Conservation (phyloP, 108 stramenopile genomes). For the Cyclotella kingstonii region DNA sequence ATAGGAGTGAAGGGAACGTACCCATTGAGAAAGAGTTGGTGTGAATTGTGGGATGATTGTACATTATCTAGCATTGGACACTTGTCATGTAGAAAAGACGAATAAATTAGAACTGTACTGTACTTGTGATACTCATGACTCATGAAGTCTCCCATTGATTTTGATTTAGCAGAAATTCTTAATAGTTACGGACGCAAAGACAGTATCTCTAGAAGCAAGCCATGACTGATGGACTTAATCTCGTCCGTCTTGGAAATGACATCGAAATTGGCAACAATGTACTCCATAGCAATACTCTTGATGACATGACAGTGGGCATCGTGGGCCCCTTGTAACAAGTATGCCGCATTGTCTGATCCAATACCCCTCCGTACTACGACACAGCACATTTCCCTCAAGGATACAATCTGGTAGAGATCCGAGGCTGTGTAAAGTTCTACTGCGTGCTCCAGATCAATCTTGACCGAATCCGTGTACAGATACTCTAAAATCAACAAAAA, state of each 20-base stretch:
- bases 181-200: constrained; percentile 55
- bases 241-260: constrained; percentile 91
- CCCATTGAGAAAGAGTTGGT: too few species aligned
- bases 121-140: too few species aligned
- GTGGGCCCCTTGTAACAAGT: constrained; percentile 85
- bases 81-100: too few species aligned
- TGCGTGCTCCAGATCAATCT: constrained; percentile 82
- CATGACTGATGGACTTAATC: constrained; percentile 90
- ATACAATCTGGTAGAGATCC: constrained; percentile 90
- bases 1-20: too few species aligned
- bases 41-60: too few species aligned
- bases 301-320: constrained; percentile 88
- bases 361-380: constrained; percentile 85
- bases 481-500: constrained; percentile 93
- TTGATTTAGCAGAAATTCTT: too few species aligned
- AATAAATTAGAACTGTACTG: too few species aligned
- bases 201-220: constrained; percentile 88
- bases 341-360: constrained; percentile 78
- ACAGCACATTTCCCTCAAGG: constrained; percentile 91
- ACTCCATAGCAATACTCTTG: constrained; percentile 87
- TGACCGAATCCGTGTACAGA: constrained; percentile 92
- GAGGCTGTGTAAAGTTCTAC: constrained; percentile 92
- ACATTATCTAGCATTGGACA: too few species aligned
- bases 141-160: too few species aligned
- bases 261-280: constrained; percentile 94